Evolutionary conservation across 129 eudicot species (phyloP).

Genomic region (Arctium lappa): DNA sequence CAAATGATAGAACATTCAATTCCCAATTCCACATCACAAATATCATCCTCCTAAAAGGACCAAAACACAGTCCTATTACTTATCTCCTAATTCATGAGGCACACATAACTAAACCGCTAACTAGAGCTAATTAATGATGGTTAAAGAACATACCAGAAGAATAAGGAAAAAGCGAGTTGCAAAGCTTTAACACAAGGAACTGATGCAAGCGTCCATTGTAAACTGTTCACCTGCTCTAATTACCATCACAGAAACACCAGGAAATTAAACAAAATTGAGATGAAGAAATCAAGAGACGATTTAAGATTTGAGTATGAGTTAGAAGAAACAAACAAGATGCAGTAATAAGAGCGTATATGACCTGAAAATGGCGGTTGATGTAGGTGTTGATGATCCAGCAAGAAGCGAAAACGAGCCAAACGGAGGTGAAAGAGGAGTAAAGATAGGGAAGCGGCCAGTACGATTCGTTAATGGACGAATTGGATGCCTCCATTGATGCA

Average conservation of each 20-base stretch:
- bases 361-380: slow-evolving; percentile 79
- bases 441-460: slow-evolving; percentile 73
- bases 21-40: not conserved
- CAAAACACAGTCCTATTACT: not conserved
- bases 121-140: not conserved
- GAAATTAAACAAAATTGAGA: slow-evolving; percentile 15
- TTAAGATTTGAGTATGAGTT: too few relatives aligned
- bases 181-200: slow-evolving; percentile 81
- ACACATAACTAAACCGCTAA: not conserved
- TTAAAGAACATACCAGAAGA: slow-evolving; percentile 64
- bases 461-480: slow-evolving; percentile 40
- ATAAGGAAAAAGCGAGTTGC: slow-evolving; percentile 73
- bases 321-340: too few relatives aligned
- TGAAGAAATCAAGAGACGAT: not conserved
- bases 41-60: not conserved
- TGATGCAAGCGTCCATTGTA: slow-evolving; percentile 90
- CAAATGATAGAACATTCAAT: not conserved
- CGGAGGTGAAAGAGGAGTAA: slow-evolving; percentile 56
- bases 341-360: slow-evolving; percentile 8
- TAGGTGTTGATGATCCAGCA: slow-evolving; percentile 78
- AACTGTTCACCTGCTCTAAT: slow-evolving; percentile 78
- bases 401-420: slow-evolving; percentile 67
- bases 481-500: slow-evolving; percentile 41
- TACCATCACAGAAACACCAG: slow-evolving; percentile 12
- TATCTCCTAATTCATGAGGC: not conserved